A percentile compares a stretch with the other conserved stretches of the same genome.
Evolutionary conservation across 805 yeast genomes (phyloP).

Genomic region (Saturnispora galanensis): DNA sequence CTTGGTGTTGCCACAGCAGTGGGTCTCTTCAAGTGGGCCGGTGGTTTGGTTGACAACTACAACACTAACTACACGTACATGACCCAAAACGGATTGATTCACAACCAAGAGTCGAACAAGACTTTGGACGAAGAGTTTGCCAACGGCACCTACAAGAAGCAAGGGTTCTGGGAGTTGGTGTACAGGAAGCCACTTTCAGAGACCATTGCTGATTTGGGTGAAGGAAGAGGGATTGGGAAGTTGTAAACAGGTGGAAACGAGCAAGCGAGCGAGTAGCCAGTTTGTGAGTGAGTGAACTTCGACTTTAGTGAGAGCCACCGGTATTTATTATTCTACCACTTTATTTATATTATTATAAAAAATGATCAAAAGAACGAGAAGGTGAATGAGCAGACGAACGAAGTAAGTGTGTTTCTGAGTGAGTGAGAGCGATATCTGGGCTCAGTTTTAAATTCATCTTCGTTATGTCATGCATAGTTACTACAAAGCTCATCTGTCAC

Average conservation of each 20-base stretch:
- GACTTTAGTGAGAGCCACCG: no score
- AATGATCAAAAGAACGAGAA: no score
- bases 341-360: no score
- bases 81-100: slow-evolving; percentile 29
- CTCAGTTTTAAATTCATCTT: no score
- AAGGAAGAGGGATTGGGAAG: slow-evolving; percentile 46
- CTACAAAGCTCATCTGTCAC: no score
- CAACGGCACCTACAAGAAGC: slow-evolving; percentile 29
- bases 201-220: slow-evolving; percentile 68
- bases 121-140: slow-evolving; percentile 27
- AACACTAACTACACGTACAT: slow-evolving; percentile 36
- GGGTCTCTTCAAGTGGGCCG: slow-evolving; percentile 48
- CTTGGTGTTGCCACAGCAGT: slow-evolving; percentile 33
- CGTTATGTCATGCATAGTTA: no score
- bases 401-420: no score
- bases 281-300: no score
- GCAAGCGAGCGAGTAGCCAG: no score
- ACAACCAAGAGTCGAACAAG: slow-evolving; percentile 30
- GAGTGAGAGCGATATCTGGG: no score
- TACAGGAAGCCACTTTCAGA: slow-evolving; percentile 76
- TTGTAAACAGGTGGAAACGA: slow-evolving; percentile 9
- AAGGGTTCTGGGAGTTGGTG: slow-evolving; percentile 72
- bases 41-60: slow-evolving; percentile 36
- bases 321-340: no score
- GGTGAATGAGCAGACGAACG: no score